Evolutionary conservation across 495 filamentous ascomycete genomes (phyloP), one percentile per base, ranked within the genome.

Genomic region (Glutinoglossum americanum): DNA sequence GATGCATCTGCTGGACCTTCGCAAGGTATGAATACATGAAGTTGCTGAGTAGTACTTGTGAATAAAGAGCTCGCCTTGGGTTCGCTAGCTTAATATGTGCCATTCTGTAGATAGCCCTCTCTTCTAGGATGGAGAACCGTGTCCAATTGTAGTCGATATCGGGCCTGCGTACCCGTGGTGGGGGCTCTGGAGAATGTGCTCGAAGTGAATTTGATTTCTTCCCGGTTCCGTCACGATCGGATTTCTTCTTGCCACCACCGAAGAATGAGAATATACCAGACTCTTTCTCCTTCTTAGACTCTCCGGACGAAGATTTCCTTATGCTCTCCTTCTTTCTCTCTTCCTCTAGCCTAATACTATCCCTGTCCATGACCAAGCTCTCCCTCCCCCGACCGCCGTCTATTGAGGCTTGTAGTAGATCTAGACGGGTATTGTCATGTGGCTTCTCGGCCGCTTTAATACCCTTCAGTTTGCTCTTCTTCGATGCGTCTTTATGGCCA

Each of bases 11-110:
- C 70, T 98, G 92, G 35, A 99, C 92, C 70, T 97, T 97, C 55
- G 90, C 93, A 61, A 99, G 78, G 67, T 99, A 99, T 32, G 86
- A 90, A 73, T 99, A 99, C 92, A 99, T 99, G 69, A 99, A 99
- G 64, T 99, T 99, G 70, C 89, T 96, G 62, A 99, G 81, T 55
- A 99, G 75, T 26, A 99, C 92, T 66, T 99, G 92, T 49, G 89
- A 95, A 64, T 94, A 87, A 35, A 99, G 71, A 44, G 89, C 84
- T 30, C 92, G 82, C 11, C 92, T 81, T 33, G 92, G 92, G 66
- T 99, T 99, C 3, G 92, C 92, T 55, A 99, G 83, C 69, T 99
- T 99, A 70, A 97, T 89, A 68, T 99, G 92, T 13, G 92, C 92
- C 83, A 99, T 94, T 55, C 92, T 77, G 66, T 99, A 99, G 58